Percentiles rank a stretch among this genome's conserved stretches.
These are phyloP conservation scores for Aspergillus baeticus DNA, from an alignment of 495 filamentous ascomycete species.

Conservation along the genomic window DNA sequence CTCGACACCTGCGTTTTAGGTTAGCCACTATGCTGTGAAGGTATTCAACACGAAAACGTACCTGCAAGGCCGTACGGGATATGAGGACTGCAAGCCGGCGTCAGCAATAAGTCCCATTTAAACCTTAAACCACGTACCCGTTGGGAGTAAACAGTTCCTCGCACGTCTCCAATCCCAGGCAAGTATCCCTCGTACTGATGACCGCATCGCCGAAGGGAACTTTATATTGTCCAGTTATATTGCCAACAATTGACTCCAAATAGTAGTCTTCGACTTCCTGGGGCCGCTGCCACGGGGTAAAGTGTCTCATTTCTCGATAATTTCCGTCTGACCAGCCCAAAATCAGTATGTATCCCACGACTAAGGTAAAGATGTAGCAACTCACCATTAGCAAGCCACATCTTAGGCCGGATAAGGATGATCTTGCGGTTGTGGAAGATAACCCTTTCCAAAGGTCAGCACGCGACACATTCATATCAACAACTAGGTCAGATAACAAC, in stretches of 20 bases:
- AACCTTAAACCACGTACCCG: slow-evolving; percentile 27
- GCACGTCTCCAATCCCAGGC: slow-evolving; percentile 71
- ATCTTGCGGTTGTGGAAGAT: slow-evolving; percentile 68
- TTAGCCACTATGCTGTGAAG: slow-evolving; percentile 12
- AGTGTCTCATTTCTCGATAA: slow-evolving; percentile 52
- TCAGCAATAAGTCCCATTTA: slow-evolving; percentile 7
- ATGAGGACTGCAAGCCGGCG: slow-evolving; percentile 23
- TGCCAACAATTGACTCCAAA: slow-evolving; percentile 62
- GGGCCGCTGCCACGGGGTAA: slow-evolving; percentile 62
- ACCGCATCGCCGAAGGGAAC: slow-evolving; percentile 78
- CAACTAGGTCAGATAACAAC: background rate
- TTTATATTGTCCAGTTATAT: slow-evolving; percentile 58
- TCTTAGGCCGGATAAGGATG: slow-evolving; percentile 76
- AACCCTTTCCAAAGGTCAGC: slow-evolving; percentile 30
- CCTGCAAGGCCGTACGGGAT: slow-evolving; percentile 38
- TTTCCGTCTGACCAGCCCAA: slow-evolving; percentile 31
- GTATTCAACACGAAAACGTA: slow-evolving; percentile 5
- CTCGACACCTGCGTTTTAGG: slow-evolving; percentile 50
- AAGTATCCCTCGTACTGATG: slow-evolving; percentile 69
- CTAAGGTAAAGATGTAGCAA: background rate
- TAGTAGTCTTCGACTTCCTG: slow-evolving; percentile 69
- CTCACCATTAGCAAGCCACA: slow-evolving; percentile 74
- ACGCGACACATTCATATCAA: background rate
- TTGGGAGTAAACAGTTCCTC: slow-evolving; percentile 77
- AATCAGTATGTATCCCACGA: background rate